Evolutionary conservation across 768 basidiomycete genomes (phyloP).

Genomic region (Cubamyces lactineus): DNA sequence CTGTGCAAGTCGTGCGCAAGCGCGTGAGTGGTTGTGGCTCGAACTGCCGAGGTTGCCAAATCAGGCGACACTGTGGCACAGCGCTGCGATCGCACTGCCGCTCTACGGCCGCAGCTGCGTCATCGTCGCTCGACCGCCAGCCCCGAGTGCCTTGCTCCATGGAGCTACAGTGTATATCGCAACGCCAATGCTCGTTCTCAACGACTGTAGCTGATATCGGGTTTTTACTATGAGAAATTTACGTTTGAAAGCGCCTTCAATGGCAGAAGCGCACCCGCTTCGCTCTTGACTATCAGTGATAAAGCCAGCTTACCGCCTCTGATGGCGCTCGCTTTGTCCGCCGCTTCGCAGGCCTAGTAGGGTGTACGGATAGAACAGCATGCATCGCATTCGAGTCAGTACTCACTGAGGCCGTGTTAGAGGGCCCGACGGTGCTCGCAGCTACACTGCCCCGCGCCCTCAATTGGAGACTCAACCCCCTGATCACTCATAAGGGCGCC

Average conservation of each 20-base stretch:
- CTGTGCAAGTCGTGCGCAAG: not conserved
- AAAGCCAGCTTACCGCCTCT: not conserved
- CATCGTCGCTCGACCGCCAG: not conserved
- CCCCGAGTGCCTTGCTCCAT: not conserved
- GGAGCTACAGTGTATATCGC: not conserved
- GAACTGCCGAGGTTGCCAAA: conserved; percentile 1
- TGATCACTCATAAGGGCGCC: conserved; percentile 17
- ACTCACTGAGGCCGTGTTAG: conserved; percentile 1
- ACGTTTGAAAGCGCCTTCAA: no score
- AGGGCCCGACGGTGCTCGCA: conserved; percentile 4
- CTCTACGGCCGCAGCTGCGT: not conserved
- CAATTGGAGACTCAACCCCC: conserved; percentile 7
- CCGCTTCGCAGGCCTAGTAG: not conserved
- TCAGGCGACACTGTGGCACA: not conserved
- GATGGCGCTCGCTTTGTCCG: not conserved
- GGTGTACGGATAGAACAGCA: not conserved
- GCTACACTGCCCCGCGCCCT: conserved; percentile 1
- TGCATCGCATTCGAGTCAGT: conserved; percentile 14
- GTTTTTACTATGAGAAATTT: no score
- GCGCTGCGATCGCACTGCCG: conserved; percentile 7
- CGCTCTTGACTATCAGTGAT: not conserved
- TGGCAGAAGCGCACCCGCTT: not conserved
- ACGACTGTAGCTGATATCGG: no score
- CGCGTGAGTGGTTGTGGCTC: not conserved
- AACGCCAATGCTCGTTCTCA: no score